Percentiles rank a stretch among this genome's conserved stretches.
These are phyloP conservation scores for Triticum timopheevii DNA, from an alignment of 176 grass and related monocot genomes.

Conservation along the genomic window DNA sequence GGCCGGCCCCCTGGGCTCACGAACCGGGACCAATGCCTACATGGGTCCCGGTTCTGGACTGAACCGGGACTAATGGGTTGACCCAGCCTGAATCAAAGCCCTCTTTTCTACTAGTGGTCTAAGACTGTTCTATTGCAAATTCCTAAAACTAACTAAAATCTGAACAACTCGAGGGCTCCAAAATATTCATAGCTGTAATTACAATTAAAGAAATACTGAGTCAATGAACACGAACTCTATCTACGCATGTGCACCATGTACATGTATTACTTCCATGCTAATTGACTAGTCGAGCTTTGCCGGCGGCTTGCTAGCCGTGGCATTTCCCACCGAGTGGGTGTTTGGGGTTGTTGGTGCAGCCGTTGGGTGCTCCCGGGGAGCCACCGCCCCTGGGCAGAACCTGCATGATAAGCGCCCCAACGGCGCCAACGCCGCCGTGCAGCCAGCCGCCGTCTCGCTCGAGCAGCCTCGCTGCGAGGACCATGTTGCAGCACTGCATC, in stretches of 20 bases:
- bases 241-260: background rate
- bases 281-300: background rate
- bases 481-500: slow-evolving; percentile 23
- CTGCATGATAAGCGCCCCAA: background rate
- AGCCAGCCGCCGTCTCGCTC: background rate
- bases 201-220: background rate
- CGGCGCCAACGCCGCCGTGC: background rate
- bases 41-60: too few species aligned
- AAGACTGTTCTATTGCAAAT: too few species aligned
- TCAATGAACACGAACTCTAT: background rate
- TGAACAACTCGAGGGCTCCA: background rate
- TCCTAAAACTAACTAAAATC: background rate
- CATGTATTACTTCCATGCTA: background rate
- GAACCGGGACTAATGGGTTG: too few species aligned
- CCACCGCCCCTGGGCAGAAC: background rate
- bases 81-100: too few species aligned
- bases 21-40: too few species aligned
- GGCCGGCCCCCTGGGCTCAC: too few species aligned
- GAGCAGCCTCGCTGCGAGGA: slow-evolving; percentile 3
- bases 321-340: background rate
- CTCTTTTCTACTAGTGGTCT: too few species aligned
- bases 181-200: background rate
- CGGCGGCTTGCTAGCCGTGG: background rate
- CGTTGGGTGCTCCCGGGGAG: background rate
- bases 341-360: background rate